Conservation (phyloP, 1,284 basidiomycete genomes). For the Apiotrichum montevideense region DNA sequence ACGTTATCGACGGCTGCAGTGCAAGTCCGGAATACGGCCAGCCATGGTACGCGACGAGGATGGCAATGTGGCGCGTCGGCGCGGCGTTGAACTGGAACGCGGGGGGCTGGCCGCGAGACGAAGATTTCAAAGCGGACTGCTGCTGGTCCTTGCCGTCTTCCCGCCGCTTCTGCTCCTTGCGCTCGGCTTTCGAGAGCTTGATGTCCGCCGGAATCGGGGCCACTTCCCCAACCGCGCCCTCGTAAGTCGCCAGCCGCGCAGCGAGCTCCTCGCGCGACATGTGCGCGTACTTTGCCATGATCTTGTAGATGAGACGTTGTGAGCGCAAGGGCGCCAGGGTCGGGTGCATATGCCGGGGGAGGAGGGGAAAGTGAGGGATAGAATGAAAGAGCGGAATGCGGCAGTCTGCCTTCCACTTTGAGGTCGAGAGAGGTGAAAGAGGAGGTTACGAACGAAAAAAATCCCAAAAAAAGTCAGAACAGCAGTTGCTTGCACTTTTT, state of each 20-base stretch:
- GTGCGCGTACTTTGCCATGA: slow-evolving; percentile 25
- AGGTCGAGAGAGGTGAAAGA: too few relatives aligned
- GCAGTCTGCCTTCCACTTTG: neutral
- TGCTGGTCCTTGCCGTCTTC: too few relatives aligned
- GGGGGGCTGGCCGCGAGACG: slow-evolving; percentile 5
- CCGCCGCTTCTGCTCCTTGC: slow-evolving; percentile 9
- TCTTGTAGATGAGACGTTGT: too few relatives aligned
- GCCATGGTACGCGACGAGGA: slow-evolving; percentile 88
- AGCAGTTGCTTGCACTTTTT: too few relatives aligned
- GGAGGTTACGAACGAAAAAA: too few relatives aligned
- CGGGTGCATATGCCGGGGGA: slow-evolving; percentile 3
- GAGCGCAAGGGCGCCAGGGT: too few relatives aligned
- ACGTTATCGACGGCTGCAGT: slow-evolving; percentile 56
- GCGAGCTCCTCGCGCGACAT: slow-evolving; percentile 58
- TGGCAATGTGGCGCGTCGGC: slow-evolving; percentile 77
- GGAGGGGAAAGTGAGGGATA: neutral
- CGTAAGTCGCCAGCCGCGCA: slow-evolving; percentile 55
- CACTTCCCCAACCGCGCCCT: slow-evolving; percentile 25
- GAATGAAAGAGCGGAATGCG: neutral
- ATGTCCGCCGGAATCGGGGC: neutral
- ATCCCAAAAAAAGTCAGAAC: too few relatives aligned
- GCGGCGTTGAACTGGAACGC: slow-evolving; percentile 57
- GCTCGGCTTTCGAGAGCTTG: slow-evolving; percentile 12
- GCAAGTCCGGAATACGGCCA: slow-evolving; percentile 88
- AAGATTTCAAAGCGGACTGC: too few relatives aligned